Evolutionary conservation across 345 rosid genomes (phyloP).

Genomic region (Gossypium rotundifolium): DNA sequence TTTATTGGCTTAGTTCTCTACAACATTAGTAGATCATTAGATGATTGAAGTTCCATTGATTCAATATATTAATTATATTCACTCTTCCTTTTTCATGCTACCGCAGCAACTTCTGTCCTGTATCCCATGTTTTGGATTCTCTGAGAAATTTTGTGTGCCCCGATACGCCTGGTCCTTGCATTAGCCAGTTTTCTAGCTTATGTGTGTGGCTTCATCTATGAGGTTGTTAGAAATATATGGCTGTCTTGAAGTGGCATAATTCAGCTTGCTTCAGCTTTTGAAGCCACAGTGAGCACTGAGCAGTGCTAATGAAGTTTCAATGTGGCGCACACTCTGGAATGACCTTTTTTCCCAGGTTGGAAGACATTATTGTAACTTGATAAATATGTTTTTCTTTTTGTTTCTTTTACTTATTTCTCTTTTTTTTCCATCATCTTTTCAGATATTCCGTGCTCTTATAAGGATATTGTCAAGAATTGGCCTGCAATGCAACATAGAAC

Average conservation of each 20-base stretch:
- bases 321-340: conserved; percentile 92
- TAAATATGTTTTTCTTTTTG: not conserved
- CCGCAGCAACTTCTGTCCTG: conserved; percentile 53
- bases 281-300: conserved; percentile 52
- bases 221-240: conserved; percentile 49
- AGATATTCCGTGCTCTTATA: conserved; percentile 93
- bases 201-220: conserved; percentile 36
- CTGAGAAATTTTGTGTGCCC: conserved; percentile 65
- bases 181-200: conserved; percentile 39
- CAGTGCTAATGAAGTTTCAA: conserved; percentile 60
- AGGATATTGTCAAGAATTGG: no score
- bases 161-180: conserved; percentile 53
- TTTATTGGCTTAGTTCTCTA: conserved; percentile 39
- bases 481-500: no score
- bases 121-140: conserved; percentile 59
- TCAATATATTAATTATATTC: conserved; percentile 6
- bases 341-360: conserved; percentile 93
- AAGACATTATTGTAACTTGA: not conserved
- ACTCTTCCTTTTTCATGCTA: not conserved
- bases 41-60: not conserved
- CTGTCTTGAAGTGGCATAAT: conserved; percentile 43
- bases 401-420: conserved; percentile 4
- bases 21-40: conserved; percentile 51
- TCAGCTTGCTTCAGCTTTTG: conserved; percentile 57
- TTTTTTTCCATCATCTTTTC: conserved; percentile 22